Conservation (phyloP, 2,329 filamentous ascomycete species). For the Truncatella angustata region DNA sequence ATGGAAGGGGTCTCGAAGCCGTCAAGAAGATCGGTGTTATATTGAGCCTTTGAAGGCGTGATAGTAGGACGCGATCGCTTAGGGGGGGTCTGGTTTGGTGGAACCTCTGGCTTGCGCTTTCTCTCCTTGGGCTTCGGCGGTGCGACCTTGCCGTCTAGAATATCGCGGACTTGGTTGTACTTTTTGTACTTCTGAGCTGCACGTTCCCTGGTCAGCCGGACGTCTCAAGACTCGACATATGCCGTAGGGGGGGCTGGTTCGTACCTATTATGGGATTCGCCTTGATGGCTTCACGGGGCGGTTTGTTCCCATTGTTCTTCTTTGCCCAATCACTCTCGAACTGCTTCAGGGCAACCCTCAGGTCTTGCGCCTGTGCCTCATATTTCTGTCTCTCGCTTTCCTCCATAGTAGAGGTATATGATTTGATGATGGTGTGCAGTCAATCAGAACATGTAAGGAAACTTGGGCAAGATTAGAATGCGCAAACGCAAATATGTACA, state of each 20-base stretch:
- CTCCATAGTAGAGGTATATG: constrained; percentile 39
- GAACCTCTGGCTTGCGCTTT: constrained; percentile 41
- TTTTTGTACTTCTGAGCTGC: constrained; percentile 73
- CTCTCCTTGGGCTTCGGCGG: constrained; percentile 33
- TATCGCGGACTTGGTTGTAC: constrained; percentile 65
- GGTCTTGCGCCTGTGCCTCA: constrained; percentile 47
- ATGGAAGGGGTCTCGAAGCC: constrained; percentile 54
- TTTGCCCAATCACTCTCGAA: constrained; percentile 71
- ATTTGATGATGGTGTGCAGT: not conserved
- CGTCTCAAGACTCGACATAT: not conserved
- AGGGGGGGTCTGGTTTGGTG: constrained; percentile 43
- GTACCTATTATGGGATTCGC: constrained; percentile 68
- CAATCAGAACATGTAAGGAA: not conserved
- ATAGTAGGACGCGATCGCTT: constrained; percentile 47
- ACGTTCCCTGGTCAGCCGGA: not conserved
- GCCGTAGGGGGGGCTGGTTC: constrained; percentile 12
- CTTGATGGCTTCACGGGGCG: constrained; percentile 74
- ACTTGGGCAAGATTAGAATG: not conserved
- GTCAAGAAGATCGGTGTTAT: constrained; percentile 30
- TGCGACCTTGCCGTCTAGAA: constrained; percentile 52
- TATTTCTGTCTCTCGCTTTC: constrained; percentile 40
- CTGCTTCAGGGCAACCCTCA: constrained; percentile 69
- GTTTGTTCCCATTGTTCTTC: constrained; percentile 64
- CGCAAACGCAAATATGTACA: not conserved
- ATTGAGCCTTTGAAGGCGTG: constrained; percentile 44